Evolutionary conservation across 2,329 filamentous ascomycete genomes (phyloP), one percentile per base, ranked within the genome.

Genomic region (Colletotrichum orbiculare): DNA sequence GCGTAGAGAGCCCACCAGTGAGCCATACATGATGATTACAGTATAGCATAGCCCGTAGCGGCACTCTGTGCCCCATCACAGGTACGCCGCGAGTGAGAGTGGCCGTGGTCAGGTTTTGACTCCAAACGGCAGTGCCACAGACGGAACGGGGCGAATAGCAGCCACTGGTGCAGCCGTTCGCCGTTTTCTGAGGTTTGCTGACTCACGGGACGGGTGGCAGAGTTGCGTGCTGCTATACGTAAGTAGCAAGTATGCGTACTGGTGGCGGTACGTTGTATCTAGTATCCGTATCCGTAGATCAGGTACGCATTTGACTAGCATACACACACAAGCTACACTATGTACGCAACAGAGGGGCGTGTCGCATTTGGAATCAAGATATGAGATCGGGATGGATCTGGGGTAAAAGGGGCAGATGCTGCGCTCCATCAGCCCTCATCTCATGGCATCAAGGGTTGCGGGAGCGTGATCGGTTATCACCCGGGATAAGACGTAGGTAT

Each of bases 321-420:
- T 56, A 52, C 52, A 52, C 41, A 61, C 46, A 52, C 62, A 62
- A 25, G 35, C 41, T n/a, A n/a, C n/a, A n/a, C n/a, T 39, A 33
- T 38, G 39, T 25, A 25, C 25, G 25, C 25, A 25, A 41, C 11
- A 37, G 37, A 45, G 25, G 35, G n/a, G 47, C 35, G 52, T 46
- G 62, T 48, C n/a, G 45, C 45, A 56, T 56, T 56, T 56, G 58
- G 47, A 61, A 52, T 62, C 62, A 62, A 25, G 35, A 52, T 39
- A 33, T 38, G 39, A 43, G 46, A 56, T 56, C 50, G 37, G 35
- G 17, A 25, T 25, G 25, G 25, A 46, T 52, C 50, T 12, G 52
- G 58, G 57, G 52, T 65, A 48, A 25, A 25, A 13, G n/a, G 33
- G 15, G 37, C 49, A 50, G 37, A 39, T 41, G n/a, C 17, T 35